These are phyloP conservation scores for Penicillium paneum DNA, from an alignment of 2,329 filamentous ascomycete genomes.

Conservation along the genomic window DNA sequence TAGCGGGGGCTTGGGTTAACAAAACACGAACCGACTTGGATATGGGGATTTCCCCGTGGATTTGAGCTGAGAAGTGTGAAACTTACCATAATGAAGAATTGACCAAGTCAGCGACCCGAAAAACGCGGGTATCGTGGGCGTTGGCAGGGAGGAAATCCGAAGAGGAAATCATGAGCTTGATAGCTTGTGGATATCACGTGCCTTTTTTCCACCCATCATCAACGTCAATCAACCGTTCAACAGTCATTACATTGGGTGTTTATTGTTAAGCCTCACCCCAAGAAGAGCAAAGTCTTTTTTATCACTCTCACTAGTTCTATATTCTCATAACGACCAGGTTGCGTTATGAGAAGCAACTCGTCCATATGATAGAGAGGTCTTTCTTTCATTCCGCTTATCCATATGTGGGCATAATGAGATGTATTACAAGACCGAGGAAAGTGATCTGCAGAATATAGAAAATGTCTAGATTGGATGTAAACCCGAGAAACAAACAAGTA, in stretches of 20 bases:
- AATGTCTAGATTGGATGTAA: background rate
- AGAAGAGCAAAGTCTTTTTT: accelerated
- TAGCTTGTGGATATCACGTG: conserved; percentile 25
- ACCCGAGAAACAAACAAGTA: too few relatives aligned
- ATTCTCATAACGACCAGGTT: background rate
- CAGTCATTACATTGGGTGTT: conserved; percentile 1
- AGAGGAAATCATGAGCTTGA: conserved; percentile 23
- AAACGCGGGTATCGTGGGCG: conserved; percentile 12
- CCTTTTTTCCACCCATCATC: background rate
- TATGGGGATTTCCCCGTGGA: background rate
- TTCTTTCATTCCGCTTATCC: background rate
- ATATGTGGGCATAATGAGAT: background rate
- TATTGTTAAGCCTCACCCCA: background rate
- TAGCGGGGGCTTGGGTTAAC: conserved; percentile 21
- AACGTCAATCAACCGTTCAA: background rate
- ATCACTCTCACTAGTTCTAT: background rate
- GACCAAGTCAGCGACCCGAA: conserved; percentile 16
- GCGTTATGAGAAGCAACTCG: background rate
- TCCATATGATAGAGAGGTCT: background rate
- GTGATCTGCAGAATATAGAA: background rate
- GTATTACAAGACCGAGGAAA: background rate
- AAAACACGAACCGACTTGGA: conserved; percentile 6
- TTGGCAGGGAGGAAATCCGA: conserved; percentile 20
- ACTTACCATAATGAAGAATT: conserved; percentile 32
- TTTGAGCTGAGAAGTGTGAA: background rate